Evolutionary conservation across 345 rosid genomes (phyloP).

Genomic region (Acer campestre): DNA sequence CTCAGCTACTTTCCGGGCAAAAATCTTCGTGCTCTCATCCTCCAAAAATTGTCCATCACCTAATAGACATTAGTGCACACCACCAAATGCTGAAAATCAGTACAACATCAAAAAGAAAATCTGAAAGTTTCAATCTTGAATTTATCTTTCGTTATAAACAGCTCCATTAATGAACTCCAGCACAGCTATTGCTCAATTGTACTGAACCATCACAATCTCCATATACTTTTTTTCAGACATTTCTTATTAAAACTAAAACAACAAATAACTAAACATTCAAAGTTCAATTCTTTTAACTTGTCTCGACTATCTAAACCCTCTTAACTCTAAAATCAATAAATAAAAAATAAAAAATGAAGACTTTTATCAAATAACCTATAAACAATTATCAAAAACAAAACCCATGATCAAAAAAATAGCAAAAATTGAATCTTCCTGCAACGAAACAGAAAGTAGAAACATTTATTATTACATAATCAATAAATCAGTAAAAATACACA

Average conservation of each 20-base stretch:
- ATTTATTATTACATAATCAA: neutral
- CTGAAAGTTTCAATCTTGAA: neutral
- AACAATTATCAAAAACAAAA: neutral
- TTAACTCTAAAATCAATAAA: constrained; percentile 15
- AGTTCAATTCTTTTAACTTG: constrained; percentile 9
- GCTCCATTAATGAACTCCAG: neutral
- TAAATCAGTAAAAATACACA: neutral
- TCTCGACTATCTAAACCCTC: neutral
- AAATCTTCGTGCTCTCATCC: constrained; percentile 62
- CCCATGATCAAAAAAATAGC: neutral
- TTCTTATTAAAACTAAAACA: neutral
- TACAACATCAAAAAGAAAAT: neutral
- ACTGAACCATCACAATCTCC: neutral
- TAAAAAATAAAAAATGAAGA: neutral
- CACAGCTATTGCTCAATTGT: neutral
- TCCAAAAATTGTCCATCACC: constrained; percentile 68
- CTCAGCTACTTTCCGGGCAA: constrained; percentile 82
- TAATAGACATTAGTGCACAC: constrained; percentile 20
- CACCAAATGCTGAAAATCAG: neutral
- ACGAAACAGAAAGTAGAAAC: neutral
- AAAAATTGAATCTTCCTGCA: neutral
- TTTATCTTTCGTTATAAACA: neutral
- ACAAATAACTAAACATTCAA: constrained; percentile 8
- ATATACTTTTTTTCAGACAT: neutral
- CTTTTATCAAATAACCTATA: neutral